Evolutionary conservation across 108 stramenopile species (phyloP), one percentile per base, ranked within the genome.

Genomic region (Cyclotella sp.): DNA sequence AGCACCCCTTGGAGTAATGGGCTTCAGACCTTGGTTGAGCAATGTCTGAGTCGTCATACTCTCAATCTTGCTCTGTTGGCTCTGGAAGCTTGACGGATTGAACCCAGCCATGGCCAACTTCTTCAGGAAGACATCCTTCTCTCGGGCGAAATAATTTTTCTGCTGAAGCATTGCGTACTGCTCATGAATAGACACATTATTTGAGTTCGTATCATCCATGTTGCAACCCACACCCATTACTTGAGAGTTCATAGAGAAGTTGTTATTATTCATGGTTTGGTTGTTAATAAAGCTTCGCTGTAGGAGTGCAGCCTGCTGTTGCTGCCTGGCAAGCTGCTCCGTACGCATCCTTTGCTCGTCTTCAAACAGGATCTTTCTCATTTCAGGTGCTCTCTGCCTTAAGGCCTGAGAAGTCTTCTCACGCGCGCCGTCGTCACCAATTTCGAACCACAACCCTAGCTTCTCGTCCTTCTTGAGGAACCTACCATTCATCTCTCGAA

Each of bases 401-500:
- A 82, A 43, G 3, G 81, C 81, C 21, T 76, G 75, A 16, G 75
- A 70, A 0, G 75, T 79, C 85, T 90, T 88, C 54, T 88, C 90
- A 8, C 88, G 73, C 1, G 91, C 91, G 14, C 22, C 43, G 41
- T 65, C 76, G 42, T 82, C 81, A 30, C 76, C 76, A 28, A 82
- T 78, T 43, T 82, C 81, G 22, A 77, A 72, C 81, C 81, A 82
- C 9, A 76, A 45, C 0, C 67, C 79, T 9, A 21, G 46, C 72
- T 86, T 88, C 46, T 86, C 88, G 42, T 87, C 86, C 62, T 87
- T 90, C 81, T 90, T 91, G 59, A 93, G 81, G 69, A 93, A 93
- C 22, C 82, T 60, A 8, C 92, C 92, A 49, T 87, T 83, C 59
- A 60, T 79, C 27, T 87, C 86, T 26, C 89, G 90, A 69, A 93